Percentiles rank a stretch among this genome's conserved stretches.
phyloP scores from a whole-genome alignment of 768 basidiomycete genomes.

The Lactarius quietus region DNA sequence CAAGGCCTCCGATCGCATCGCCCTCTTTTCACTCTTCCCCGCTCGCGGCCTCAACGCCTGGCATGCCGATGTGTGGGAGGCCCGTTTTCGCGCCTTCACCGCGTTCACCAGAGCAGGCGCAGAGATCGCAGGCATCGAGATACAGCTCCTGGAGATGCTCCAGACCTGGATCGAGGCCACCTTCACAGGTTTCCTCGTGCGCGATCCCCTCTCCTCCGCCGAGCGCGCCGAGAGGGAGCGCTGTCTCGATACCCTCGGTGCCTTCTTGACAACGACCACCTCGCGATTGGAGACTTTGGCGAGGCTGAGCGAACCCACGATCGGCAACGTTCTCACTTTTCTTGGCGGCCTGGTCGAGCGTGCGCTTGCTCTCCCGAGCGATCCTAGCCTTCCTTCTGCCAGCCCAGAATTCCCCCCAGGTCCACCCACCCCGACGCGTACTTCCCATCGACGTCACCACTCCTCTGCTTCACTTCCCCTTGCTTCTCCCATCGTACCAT shows the following conservation, averaged over 20 bases:
- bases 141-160: constrained; percentile 50
- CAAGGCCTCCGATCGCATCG: constrained; percentile 54
- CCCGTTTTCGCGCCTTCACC: constrained; percentile 61
- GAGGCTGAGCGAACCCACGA: constrained; percentile 55
- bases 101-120: constrained; percentile 59
- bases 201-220: constrained; percentile 34
- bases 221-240: constrained; percentile 56
- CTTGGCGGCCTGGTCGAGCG: constrained; percentile 57
- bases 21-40: constrained; percentile 63
- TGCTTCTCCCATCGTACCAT: constrained; percentile 33
- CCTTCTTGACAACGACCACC: constrained; percentile 52
- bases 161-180: constrained; percentile 65
- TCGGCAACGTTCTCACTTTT: constrained; percentile 55
- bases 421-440: constrained; percentile 29
- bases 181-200: constrained; percentile 46
- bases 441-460: constrained; percentile 53
- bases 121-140: constrained; percentile 64
- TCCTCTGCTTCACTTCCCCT: constrained; percentile 57
- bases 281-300: constrained; percentile 52
- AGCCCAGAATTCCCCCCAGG: constrained; percentile 30
- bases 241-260: constrained; percentile 56
- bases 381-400: constrained; percentile 29
- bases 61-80: constrained; percentile 68
- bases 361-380: constrained; percentile 37
- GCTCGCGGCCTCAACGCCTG: constrained; percentile 42